Evolutionary conservation across 1,284 basidiomycete species (phyloP).

Genomic region (Cryptococcus sp.): DNA sequence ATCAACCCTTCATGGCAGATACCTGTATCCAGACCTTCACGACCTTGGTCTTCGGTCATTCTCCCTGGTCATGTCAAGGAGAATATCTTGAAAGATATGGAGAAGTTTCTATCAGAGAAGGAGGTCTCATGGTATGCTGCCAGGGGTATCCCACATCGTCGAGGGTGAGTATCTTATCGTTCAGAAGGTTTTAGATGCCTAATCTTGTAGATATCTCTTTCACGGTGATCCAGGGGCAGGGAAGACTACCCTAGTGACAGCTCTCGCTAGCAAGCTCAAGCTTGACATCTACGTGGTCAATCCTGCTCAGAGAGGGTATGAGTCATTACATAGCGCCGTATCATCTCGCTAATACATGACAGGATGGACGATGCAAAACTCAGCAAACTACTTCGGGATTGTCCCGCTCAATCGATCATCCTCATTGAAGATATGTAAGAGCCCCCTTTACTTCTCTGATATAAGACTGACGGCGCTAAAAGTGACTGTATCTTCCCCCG

Average conservation of each 20-base stretch:
- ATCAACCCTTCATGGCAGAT: constrained; percentile 17
- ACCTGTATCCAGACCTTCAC: constrained; percentile 19
- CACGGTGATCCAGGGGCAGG: constrained; percentile 29
- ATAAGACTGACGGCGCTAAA: background rate
- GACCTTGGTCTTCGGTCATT: constrained; percentile 30
- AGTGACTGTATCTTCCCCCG: constrained; percentile 13
- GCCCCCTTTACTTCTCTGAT: background rate
- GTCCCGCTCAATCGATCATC: constrained; percentile 20
- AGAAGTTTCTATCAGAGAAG: constrained; percentile 22
- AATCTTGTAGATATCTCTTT: constrained; percentile 15
- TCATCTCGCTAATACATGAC: background rate
- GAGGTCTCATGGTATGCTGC: constrained; percentile 26
- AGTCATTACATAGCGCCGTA: background rate
- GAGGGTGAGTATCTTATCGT: constrained; percentile 13
- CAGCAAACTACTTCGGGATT: constrained; percentile 19
- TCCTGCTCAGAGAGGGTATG: constrained; percentile 22
- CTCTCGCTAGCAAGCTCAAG: constrained; percentile 23
- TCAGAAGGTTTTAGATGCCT: background rate
- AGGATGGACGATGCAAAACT: constrained; percentile 34
- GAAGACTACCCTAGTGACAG: constrained; percentile 28
- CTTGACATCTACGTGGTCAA: constrained; percentile 30
- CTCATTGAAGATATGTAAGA: constrained; percentile 36
- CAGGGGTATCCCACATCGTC: constrained; percentile 26
- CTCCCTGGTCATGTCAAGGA: constrained; percentile 22
- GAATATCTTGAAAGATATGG: constrained; percentile 17